Percentiles rank a stretch among this genome's conserved stretches.
These are phyloP conservation scores for Rhodomyrtus psidioides DNA, from an alignment of 441 rosid species.

Conservation along the genomic window DNA sequence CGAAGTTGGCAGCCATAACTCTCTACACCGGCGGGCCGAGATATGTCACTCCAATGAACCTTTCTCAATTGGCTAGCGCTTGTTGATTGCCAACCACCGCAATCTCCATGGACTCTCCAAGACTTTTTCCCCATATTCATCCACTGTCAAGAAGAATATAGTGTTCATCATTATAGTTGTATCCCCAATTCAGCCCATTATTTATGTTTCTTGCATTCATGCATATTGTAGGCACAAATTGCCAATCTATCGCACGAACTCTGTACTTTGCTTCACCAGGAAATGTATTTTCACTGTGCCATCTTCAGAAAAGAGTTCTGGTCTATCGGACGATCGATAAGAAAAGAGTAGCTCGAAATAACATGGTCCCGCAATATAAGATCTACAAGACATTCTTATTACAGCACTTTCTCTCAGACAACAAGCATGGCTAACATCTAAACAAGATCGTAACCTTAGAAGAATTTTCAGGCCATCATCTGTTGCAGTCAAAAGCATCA, in stretches of 20 bases:
- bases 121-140: slow-evolving; percentile 19
- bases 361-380: not conserved
- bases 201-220: not conserved
- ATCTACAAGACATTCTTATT: not conserved
- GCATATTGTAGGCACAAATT: not conserved
- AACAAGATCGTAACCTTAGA: not conserved
- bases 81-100: not conserved
- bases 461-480: not conserved
- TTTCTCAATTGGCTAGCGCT: slow-evolving; percentile 33
- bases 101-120: slow-evolving; percentile 14
- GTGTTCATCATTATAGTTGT: not conserved
- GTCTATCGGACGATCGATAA: not conserved
- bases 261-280: not conserved
- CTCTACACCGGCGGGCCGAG: slow-evolving; percentile 27
- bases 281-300: not conserved
- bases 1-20: slow-evolving; percentile 36
- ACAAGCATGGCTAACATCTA: not conserved
- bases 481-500: not conserved
- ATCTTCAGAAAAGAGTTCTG: not conserved
- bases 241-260: not conserved
- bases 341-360: not conserved
- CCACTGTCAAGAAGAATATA: not conserved
- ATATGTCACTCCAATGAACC: slow-evolving; percentile 39
- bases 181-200: not conserved
- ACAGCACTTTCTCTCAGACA: not conserved